Conservation (phyloP, 225 moss, liverwort and hornwort genomes). For the Straminergon stramineum region DNA sequence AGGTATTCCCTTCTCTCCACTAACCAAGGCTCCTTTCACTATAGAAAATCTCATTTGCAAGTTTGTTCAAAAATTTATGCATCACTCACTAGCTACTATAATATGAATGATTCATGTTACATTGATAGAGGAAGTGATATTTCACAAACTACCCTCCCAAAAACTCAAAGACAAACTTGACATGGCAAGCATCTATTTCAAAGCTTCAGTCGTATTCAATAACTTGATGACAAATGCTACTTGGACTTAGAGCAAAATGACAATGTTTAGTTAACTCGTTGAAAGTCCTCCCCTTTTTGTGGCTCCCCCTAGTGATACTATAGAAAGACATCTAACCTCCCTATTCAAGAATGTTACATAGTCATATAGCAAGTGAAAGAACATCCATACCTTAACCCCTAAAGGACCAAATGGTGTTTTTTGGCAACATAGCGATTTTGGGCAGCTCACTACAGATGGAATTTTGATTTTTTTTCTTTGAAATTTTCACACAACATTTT, state of each 20-base stretch:
- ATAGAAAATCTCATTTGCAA: not conserved
- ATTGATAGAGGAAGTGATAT: accelerated
- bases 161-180: not conserved
- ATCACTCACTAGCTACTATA: not conserved
- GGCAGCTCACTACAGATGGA: too few relatives aligned
- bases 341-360: not conserved
- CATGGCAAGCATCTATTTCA: not conserved
- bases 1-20: not conserved
- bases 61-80: not conserved
- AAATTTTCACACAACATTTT: too few relatives aligned
- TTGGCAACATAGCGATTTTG: too few relatives aligned
- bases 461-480: too few relatives aligned
- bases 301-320: not conserved
- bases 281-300: not conserved
- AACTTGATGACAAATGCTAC: not conserved
- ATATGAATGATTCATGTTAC: not conserved
- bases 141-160: accelerated
- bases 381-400: not conserved
- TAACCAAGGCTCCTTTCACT: not conserved
- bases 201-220: accelerated
- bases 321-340: not conserved
- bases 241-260: not conserved
- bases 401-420: too few relatives aligned
- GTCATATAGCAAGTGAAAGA: too few relatives aligned
- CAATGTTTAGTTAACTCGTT: accelerated